Evolutionary conservation across 768 basidiomycete species (phyloP).

Genomic region (Suillus placidus): DNA sequence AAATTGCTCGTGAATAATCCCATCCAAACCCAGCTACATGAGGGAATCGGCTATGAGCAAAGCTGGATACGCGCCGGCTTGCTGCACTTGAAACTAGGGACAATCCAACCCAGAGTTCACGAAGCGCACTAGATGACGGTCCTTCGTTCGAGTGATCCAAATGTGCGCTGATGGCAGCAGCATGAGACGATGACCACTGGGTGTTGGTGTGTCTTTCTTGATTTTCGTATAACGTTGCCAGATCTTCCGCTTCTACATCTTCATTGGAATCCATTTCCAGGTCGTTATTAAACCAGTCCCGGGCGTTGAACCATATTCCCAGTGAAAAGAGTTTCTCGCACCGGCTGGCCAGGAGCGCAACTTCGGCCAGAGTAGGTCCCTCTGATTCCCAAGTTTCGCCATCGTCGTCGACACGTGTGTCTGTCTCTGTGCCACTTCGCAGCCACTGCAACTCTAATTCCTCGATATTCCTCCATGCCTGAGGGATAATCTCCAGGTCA

Average conservation of each 20-base stretch:
- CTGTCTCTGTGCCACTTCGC: not conserved
- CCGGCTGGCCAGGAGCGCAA: not conserved
- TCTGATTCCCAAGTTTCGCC: not conserved
- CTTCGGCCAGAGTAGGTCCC: not conserved
- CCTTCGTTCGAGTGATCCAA: not conserved
- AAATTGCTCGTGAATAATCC: not conserved
- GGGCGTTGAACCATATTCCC: not conserved
- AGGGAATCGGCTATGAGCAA: not conserved
- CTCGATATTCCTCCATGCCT: not conserved
- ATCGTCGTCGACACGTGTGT: not conserved
- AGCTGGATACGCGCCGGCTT: not conserved
- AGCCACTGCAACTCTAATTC: not conserved
- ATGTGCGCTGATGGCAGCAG: not conserved
- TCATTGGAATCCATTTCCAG: not conserved
- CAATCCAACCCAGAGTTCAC: not conserved
- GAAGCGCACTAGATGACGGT: not conserved
- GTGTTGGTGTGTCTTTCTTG: not conserved
- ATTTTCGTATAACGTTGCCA: not conserved
- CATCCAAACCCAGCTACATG: not conserved
- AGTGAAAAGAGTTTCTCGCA: not conserved
- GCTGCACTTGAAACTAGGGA: not conserved
- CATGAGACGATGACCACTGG: not conserved
- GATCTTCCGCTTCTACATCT: not conserved
- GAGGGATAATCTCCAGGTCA: not conserved
- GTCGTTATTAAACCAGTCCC: not conserved